These are phyloP conservation scores for Leishmania tarentolae DNA, from an alignment of 208 protist genomes.

Conservation along the genomic window DNA sequence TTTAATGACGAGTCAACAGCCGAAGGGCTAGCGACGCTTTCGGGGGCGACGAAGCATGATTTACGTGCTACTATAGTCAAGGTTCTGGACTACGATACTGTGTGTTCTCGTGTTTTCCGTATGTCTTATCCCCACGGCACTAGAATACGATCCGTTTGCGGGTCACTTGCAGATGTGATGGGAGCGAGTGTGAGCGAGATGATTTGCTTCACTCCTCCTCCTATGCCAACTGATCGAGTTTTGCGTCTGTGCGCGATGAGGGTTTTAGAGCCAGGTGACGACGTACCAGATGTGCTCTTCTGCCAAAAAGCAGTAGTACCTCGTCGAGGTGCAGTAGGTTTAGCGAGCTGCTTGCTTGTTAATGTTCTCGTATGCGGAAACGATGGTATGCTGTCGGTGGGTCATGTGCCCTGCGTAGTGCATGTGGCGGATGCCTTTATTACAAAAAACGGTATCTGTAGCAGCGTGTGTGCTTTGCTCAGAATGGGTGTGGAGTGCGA, in stretches of 20 bases:
- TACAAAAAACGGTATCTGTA: slow-evolving; percentile 25
- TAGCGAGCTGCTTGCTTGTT: slow-evolving; percentile 27
- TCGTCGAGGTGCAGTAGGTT: not conserved
- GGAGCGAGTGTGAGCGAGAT: not conserved
- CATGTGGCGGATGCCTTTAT: slow-evolving; percentile 5
- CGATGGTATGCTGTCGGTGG: slow-evolving; percentile 30
- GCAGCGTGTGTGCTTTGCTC: slow-evolving; percentile 28
- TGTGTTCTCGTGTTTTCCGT: slow-evolving; percentile 10
- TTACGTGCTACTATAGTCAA: slow-evolving; percentile 4
- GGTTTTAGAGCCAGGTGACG: slow-evolving; percentile 31
- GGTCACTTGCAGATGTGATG: not conserved
- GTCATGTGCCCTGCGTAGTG: slow-evolving; percentile 47
- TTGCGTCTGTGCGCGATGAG: slow-evolving; percentile 14
- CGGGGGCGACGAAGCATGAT: not conserved
- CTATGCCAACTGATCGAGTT: slow-evolving; percentile 7
- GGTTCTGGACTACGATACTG: slow-evolving; percentile 16
- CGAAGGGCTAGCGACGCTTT: not conserved
- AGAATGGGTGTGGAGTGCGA: slow-evolving; percentile 35
- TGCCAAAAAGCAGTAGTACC: slow-evolving; percentile 31
- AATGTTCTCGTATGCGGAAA: slow-evolving; percentile 43
- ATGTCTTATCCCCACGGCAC: not conserved
- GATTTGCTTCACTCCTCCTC: slow-evolving; percentile 31
- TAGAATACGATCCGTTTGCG: slow-evolving; percentile 4
- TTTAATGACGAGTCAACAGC: not conserved
- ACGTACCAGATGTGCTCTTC: slow-evolving; percentile 42